phyloP scores from a whole-genome alignment of 805 yeast genomes.

The Blastobotrys parvus region DNA sequence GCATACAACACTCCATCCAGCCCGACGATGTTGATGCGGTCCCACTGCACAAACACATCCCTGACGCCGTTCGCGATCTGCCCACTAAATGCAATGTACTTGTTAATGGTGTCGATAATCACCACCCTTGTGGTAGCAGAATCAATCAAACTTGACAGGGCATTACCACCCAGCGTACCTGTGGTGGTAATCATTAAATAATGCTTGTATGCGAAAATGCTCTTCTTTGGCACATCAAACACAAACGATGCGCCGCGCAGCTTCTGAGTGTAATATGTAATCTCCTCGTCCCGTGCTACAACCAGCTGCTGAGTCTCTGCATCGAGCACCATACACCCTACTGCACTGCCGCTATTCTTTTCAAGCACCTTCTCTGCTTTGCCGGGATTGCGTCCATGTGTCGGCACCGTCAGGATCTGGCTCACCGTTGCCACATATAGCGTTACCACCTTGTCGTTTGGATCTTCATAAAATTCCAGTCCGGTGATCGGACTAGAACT shows the following conservation, averaged over 20 bases:
- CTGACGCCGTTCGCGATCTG: conserved; percentile 59
- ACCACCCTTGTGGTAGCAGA: conserved; percentile 45
- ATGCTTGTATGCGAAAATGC: conserved; percentile 41
- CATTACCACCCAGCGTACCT: conserved; percentile 23
- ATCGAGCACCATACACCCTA: conserved; percentile 35
- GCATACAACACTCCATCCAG: conserved; percentile 69
- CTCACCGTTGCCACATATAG: conserved; percentile 71
- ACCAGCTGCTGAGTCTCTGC: conserved; percentile 40
- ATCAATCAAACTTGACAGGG: conserved; percentile 16
- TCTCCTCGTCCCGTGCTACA: conserved; percentile 55
- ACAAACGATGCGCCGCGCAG: conserved; percentile 38
- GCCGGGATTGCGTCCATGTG: conserved; percentile 72
- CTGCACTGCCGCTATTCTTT: conserved; percentile 36
- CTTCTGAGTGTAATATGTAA: conserved; percentile 49
- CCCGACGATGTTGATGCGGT: conserved; percentile 51
- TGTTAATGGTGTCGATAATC: conserved; percentile 61
- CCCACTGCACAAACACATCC: conserved; percentile 50
- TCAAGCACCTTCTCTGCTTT: conserved; percentile 46
- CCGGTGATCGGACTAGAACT: conserved; percentile 77
- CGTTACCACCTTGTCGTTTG: conserved; percentile 33
- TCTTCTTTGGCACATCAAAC: conserved; percentile 49
- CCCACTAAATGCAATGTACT: conserved; percentile 59
- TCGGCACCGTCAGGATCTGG: conserved; percentile 59
- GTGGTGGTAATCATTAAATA: conserved; percentile 54
- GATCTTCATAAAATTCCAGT: conserved; percentile 42